phyloP scores from a whole-genome alignment of 306 rosid genomes.

The Trifolium fragiferum region DNA sequence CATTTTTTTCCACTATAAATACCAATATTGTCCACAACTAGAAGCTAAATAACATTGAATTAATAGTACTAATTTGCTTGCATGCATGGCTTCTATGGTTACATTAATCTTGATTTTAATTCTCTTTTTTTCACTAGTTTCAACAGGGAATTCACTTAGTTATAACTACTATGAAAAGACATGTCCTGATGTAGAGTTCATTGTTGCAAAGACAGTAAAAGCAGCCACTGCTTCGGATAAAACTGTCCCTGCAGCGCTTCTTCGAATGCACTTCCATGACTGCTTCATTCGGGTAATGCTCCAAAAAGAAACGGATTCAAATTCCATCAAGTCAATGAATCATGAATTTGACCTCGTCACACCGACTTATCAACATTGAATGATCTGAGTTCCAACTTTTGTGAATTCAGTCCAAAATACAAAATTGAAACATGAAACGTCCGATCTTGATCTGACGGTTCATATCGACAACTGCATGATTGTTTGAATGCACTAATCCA shows the following conservation, averaged over 20 bases:
- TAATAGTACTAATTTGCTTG: slow-evolving; percentile 40
- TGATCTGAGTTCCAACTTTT: neutral
- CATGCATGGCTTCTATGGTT: slow-evolving; percentile 49
- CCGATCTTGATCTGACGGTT: neutral
- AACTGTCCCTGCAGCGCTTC: slow-evolving; percentile 82
- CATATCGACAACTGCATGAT: neutral
- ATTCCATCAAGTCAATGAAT: neutral
- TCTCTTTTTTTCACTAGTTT: slow-evolving; percentile 52
- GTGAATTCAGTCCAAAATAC: neutral
- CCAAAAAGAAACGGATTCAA: neutral
- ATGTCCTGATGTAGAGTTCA: slow-evolving; percentile 68
- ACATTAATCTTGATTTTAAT: slow-evolving; percentile 49
- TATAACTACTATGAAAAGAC: slow-evolving; percentile 69
- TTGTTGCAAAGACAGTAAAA: slow-evolving; percentile 52
- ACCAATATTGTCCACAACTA: slow-evolving; percentile 27
- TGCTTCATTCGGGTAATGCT: slow-evolving; percentile 74
- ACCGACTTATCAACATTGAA: neutral
- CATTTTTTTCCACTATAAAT: slow-evolving; percentile 50
- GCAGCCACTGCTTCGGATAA: slow-evolving; percentile 53
- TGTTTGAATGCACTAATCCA: neutral
- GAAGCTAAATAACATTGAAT: slow-evolving; percentile 35
- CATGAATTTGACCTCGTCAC: neutral
- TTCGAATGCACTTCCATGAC: slow-evolving; percentile 83
- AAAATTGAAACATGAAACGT: neutral
- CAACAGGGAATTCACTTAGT: slow-evolving; percentile 62